phyloP scores from a whole-genome alignment of 2,329 filamentous ascomycete species.

The Diaporthe longicolla region DNA sequence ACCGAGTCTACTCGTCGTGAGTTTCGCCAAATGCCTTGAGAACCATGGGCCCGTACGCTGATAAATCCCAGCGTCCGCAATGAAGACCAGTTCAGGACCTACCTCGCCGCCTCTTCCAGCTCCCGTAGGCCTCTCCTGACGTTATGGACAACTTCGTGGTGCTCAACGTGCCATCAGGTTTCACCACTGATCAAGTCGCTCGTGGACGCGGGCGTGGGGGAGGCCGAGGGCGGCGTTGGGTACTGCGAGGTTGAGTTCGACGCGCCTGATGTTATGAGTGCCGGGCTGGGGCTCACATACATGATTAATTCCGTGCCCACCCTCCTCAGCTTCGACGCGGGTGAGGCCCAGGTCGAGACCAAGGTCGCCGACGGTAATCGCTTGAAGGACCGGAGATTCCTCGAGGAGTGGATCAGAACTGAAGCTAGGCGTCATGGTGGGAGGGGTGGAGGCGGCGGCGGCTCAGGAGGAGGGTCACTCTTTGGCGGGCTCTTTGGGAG shows the following conservation, averaged over 20 bases:
- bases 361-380: conserved; percentile 64
- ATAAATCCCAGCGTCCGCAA: conserved; percentile 64
- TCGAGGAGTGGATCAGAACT: conserved; percentile 43
- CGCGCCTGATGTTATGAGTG: conserved; percentile 68
- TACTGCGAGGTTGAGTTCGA: conserved; percentile 70
- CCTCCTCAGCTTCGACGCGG: conserved; percentile 69
- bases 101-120: conserved; percentile 68
- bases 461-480: conserved; percentile 23
- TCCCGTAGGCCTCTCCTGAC: conserved; percentile 70
- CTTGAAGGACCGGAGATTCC: conserved; percentile 49
- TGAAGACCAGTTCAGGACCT: conserved; percentile 67
- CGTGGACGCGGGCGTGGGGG: conserved; percentile 65
- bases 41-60: background rate
- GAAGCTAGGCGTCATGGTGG: conserved; percentile 43
- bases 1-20: conserved; percentile 53
- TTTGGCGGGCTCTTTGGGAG: conserved; percentile 52
- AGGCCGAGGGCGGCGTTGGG: conserved; percentile 69
- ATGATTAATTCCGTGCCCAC: conserved; percentile 73
- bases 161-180: conserved; percentile 66
- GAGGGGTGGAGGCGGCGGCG: conserved; percentile 32
- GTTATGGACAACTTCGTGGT: conserved; percentile 73
- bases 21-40: conserved; percentile 39
- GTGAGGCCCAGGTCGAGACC: conserved; percentile 64
- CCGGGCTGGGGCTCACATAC: conserved; percentile 65
- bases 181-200: conserved; percentile 64